Percentiles rank a stretch among this genome's conserved stretches.
These are phyloP conservation scores for Anthracocystis setariae DNA, from an alignment of 1,284 basidiomycete species.

Conservation along the genomic window DNA sequence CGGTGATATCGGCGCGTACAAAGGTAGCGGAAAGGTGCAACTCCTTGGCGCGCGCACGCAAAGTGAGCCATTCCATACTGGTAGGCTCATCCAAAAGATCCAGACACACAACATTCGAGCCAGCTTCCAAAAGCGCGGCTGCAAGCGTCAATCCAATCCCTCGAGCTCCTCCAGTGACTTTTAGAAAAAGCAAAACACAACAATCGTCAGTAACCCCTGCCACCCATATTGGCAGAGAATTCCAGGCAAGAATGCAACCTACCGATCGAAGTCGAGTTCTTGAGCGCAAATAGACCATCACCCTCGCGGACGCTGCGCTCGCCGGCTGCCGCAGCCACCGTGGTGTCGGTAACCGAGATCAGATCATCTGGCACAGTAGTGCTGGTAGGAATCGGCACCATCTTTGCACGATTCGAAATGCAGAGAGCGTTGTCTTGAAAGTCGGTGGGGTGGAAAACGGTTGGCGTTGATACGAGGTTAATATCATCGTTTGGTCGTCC, in stretches of 20 bases:
- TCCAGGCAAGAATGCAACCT: too few species aligned
- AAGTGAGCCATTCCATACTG: conserved; percentile 72
- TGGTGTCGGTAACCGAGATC: conserved; percentile 9
- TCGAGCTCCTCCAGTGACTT: conserved; percentile 72
- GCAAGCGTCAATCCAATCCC: conserved; percentile 85
- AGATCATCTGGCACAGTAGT: conserved; percentile 6
- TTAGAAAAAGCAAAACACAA: not conserved
- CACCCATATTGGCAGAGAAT: too few species aligned
- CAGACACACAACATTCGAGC: conserved; percentile 79
- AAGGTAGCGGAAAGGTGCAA: conserved; percentile 74
- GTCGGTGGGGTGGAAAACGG: too few species aligned
- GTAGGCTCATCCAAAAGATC: conserved; percentile 76
- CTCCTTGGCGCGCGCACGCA: conserved; percentile 67
- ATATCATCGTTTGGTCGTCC: too few species aligned
- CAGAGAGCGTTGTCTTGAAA: too few species aligned
- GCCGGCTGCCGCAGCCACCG: conserved; percentile 7
- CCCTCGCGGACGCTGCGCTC: conserved; percentile 7
- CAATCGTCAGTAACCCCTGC: too few species aligned
- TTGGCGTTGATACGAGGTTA: too few species aligned
- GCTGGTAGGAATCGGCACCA: conserved; percentile 9
- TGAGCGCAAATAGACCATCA: conserved; percentile 14
- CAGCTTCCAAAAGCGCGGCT: conserved; percentile 78
- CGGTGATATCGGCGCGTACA: conserved; percentile 70
- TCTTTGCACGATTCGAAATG: not conserved
- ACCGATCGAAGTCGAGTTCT: conserved; percentile 14